Evolutionary conservation across 225 moss, liverwort and hornwort species (phyloP), one percentile per base, ranked within the genome.

Genomic region (Antitrichia curtipendula): DNA sequence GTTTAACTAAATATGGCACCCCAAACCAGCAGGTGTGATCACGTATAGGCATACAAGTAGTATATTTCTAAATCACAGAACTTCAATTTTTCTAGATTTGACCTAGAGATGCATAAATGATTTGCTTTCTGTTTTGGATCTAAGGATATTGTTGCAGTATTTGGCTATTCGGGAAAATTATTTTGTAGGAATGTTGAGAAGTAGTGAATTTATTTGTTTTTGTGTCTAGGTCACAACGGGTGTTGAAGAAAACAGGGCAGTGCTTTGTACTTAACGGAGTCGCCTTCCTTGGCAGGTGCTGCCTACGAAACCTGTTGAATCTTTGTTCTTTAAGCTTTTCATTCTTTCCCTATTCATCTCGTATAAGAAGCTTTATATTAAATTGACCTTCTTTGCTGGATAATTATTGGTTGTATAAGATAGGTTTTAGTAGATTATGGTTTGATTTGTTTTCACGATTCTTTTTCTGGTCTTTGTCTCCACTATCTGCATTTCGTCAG

Each of bases 201-300:
- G 43, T 28, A 52, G 41, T 82, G 86, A 78, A 82, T 14, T 31
- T 70, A 53, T 69, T 70, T 85, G 83, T 86, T 63, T 65, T 66
- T 78, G 78, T 87, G 72, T 91, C 56, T 88, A 98, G 97, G 93
- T 99, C 99, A 29, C 91, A 91, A 88, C 92, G 94, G 75, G 97
- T 99, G 43, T 92, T 95, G 66, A 85, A 93, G 65, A 99, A 97
- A 94, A 97, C 99, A 80, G 90, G 95, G 68, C 94, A 96, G 88
- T 95, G 95, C 84, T 99, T 99, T 89, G 78, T 96, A 36, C 94
- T 99, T 41, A 99, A 99, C 75, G 99, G 96, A 62, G 91, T 95
- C 86, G 90, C 95, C 78, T 99, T 99, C 80, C 95, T 99, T 83
- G 99, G 99, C 93, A 98, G 98, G 98, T 96, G 76, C 85, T 36